Evolutionary conservation across 345 rosid species (phyloP).

Genomic region (Gossypium raimondii): DNA sequence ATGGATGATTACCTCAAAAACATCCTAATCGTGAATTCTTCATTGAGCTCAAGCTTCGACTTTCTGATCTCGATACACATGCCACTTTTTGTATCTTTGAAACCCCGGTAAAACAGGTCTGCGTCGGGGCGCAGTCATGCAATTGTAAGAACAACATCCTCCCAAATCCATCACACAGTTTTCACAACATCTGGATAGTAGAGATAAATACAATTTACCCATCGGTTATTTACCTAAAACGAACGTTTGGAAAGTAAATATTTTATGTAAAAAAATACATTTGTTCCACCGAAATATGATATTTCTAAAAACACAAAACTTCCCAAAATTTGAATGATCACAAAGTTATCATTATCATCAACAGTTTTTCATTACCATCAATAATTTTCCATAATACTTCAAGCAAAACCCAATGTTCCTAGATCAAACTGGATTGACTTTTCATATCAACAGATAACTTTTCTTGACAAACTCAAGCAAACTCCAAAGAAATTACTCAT

Average conservation of each 20-base stretch:
- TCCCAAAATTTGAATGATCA: too few relatives aligned
- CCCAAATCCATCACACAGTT: conserved; percentile 48
- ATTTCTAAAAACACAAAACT: background rate
- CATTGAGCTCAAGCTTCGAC: conserved; percentile 17
- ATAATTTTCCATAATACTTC: background rate
- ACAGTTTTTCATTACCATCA: background rate
- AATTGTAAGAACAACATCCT: conserved; percentile 73
- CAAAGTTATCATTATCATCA: background rate
- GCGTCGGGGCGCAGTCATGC: conserved; percentile 64
- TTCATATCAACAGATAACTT: background rate
- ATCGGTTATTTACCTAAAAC: background rate
- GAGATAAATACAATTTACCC: background rate
- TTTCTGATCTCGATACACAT: conserved; percentile 51
- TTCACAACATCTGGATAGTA: conserved; percentile 57
- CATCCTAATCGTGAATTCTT: background rate
- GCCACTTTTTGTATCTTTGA: conserved; percentile 87
- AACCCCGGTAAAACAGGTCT: conserved; percentile 74
- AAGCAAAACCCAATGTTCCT: background rate
- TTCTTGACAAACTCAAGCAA: background rate
- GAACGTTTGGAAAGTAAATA: background rate
- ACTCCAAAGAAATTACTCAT: background rate
- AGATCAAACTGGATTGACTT: background rate
- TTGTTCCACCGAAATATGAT: background rate
- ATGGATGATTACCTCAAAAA: background rate
- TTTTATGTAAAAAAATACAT: background rate